Conservation (phyloP, 352 stramenopile genomes). For the Globisporangium lucens region DNA sequence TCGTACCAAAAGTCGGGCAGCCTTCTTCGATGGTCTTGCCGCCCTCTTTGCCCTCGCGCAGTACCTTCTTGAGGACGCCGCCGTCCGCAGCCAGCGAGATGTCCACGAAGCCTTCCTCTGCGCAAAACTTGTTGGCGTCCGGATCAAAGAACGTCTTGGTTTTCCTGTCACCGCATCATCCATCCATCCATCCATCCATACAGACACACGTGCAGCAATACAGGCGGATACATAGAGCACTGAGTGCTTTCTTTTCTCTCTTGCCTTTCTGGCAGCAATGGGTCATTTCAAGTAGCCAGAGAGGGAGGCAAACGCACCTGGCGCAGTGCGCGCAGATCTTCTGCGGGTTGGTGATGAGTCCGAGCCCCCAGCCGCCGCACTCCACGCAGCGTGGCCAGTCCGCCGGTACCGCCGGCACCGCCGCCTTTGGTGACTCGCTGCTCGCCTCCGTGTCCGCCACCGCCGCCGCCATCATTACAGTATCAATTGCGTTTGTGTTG, state of each 20-base stretch:
- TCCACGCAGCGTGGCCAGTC: constrained; percentile 60
- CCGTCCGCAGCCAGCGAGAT: constrained; percentile 74
- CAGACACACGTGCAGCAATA: neutral
- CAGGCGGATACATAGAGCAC: neutral
- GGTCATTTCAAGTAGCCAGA: too few species aligned
- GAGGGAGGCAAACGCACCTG: constrained; percentile 25
- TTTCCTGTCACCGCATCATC: constrained; percentile 18
- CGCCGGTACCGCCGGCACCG: neutral
- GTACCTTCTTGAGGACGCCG: constrained; percentile 78
- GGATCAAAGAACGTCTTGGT: constrained; percentile 82
- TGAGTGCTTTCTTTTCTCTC: neutral
- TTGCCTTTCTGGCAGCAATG: neutral
- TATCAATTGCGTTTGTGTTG: neutral
- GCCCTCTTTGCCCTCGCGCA: constrained; percentile 49
- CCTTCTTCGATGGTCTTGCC: constrained; percentile 70
- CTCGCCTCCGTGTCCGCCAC: neutral
- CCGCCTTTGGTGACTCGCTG: neutral
- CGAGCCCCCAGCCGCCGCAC: constrained; percentile 68
- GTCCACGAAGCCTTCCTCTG: constrained; percentile 75
- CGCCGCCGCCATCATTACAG: neutral
- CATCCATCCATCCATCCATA: neutral
- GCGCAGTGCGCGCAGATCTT: constrained; percentile 72
- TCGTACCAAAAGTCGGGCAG: constrained; percentile 70
- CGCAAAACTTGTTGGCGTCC: constrained; percentile 56
- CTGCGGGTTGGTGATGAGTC: constrained; percentile 69